A percentile compares a stretch with the other conserved stretches of the same genome.
Conservation (phyloP, 805 yeast genomes). For the Barnettozyma salicaria region DNA sequence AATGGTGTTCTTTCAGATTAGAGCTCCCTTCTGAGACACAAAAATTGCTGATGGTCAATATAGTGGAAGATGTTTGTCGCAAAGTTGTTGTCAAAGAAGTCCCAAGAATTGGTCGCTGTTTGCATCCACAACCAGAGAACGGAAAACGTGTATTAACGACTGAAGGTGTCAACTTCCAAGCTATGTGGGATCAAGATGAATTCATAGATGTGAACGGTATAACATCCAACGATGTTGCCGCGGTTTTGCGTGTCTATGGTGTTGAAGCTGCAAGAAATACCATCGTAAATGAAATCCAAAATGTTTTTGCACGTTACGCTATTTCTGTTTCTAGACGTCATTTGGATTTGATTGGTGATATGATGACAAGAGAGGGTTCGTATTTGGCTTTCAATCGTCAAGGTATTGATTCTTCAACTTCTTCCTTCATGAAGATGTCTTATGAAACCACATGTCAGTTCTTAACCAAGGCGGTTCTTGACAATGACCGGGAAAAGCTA, state of each 20-base stretch:
- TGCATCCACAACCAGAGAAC: conserved; percentile 67
- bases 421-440: conserved; percentile 97
- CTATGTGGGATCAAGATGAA: conserved; percentile 97
- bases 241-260: conserved; percentile 88
- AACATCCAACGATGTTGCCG: conserved; percentile 86
- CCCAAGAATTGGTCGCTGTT: conserved; percentile 86
- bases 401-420: conserved; percentile 93
- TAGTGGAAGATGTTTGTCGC: conserved; percentile 87
- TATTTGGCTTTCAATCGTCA: conserved; percentile 96
- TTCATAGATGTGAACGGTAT: conserved; percentile 87
- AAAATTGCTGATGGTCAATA: conserved; percentile 94
- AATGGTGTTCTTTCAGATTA: conserved; percentile 88
- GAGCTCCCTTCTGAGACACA: conserved; percentile 81
- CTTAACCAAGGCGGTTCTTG: conserved; percentile 91
- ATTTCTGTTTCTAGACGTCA: conserved; percentile 90
- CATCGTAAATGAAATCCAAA: conserved; percentile 90
- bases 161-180: conserved; percentile 96
- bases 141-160: conserved; percentile 79
- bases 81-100: conserved; percentile 89
- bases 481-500: conserved; percentile 81
- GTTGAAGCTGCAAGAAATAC: conserved; percentile 99
- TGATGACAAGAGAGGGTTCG: conserved; percentile 99
- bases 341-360: conserved; percentile 93
- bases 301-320: conserved; percentile 95
- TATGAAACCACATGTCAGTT: conserved; percentile 98